Conservation (phyloP, 192 early-diverging fungal genomes). For the Gigaspora rosea region DNA sequence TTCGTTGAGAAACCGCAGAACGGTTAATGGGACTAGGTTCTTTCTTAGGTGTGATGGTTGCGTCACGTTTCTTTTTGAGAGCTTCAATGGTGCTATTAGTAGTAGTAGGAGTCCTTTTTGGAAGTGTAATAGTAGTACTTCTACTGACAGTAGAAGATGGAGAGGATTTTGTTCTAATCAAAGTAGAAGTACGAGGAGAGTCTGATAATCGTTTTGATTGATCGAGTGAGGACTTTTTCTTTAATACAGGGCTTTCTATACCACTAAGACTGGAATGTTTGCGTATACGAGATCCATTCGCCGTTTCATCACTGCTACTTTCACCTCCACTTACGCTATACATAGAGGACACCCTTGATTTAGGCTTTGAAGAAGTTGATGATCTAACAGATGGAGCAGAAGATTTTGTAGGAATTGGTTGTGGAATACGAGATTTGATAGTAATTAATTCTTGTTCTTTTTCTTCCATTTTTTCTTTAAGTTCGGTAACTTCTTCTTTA, state of each 20-base stretch:
- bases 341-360: neutral
- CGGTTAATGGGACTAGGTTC: conserved; percentile 29
- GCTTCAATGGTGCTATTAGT: neutral
- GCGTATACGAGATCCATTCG: conserved; percentile 20
- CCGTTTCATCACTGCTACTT: conserved; percentile 27
- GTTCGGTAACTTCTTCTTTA: conserved; percentile 27
- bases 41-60: conserved; percentile 21
- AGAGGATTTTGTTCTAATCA: conserved; percentile 1
- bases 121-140: neutral
- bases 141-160: neutral
- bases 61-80: neutral
- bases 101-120: neutral
- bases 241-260: neutral
- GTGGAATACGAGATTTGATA: conserved; percentile 28
- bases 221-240: neutral
- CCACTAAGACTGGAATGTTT: conserved; percentile 18
- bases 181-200: neutral
- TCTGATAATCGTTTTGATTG: neutral
- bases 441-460: conserved; percentile 30
- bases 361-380: neutral
- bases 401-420: neutral
- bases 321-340: conserved; percentile 26
- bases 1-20: conserved; percentile 25
- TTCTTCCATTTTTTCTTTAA: conserved; percentile 34
- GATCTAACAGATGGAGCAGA: conserved; percentile 8